A percentile compares a stretch with the other conserved stretches of the same genome.
phyloP scores from a whole-genome alignment of 140 eudicot genomes.

The Erigeron philadelphicus region DNA sequence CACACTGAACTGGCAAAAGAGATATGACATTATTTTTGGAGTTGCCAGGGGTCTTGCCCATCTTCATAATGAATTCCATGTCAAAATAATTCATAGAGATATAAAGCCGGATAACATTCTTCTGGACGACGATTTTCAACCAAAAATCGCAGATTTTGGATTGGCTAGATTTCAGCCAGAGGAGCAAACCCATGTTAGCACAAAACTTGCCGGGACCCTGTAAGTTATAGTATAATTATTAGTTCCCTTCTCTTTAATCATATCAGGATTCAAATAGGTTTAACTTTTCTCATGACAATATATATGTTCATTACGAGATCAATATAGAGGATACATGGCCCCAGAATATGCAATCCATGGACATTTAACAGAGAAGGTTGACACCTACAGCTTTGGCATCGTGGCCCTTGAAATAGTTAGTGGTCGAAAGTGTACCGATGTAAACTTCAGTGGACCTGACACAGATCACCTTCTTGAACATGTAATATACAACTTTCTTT shows the following conservation, averaged over 20 bases:
- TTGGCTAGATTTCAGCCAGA: not conserved
- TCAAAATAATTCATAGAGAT: constrained; percentile 10
- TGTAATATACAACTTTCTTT: constrained; percentile 19
- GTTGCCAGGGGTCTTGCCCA: constrained; percentile 33
- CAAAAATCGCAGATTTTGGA: too few species aligned
- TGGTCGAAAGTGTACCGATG: constrained; percentile 45
- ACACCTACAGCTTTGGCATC: constrained; percentile 58
- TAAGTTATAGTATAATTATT: not conserved
- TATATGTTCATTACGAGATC: not conserved
- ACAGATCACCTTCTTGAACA: constrained; percentile 48
- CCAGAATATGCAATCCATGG: constrained; percentile 65
- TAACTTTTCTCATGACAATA: too few species aligned
- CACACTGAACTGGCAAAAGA: constrained; percentile 25
- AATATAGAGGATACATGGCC: constrained; percentile 35
- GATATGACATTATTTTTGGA: constrained; percentile 30
- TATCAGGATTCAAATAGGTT: too few species aligned
- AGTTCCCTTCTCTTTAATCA: not conserved
- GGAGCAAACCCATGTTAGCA: not conserved
- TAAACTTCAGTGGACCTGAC: constrained; percentile 23
- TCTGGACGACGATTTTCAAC: too few species aligned
- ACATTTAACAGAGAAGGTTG: constrained; percentile 56
- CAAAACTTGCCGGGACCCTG: not conserved
- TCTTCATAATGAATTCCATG: constrained; percentile 29
- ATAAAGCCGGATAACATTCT: too few species aligned
- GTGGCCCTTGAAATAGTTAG: constrained; percentile 55